phyloP scores from a whole-genome alignment of 192 early-diverging fungal genomes.

The Backusella macrospora region DNA sequence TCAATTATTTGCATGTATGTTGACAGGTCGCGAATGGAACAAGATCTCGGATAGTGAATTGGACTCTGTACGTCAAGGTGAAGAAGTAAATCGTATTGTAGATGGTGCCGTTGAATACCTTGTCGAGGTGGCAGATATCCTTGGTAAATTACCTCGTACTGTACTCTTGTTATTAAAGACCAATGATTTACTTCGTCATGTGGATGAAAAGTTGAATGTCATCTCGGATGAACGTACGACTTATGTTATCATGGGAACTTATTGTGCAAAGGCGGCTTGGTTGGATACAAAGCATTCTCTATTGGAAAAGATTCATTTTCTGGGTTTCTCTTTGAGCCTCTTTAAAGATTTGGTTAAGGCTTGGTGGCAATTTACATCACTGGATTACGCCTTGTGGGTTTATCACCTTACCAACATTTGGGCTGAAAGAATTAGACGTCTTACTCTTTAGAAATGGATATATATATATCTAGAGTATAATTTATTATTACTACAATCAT shows the following conservation, averaged over 20 bases:
- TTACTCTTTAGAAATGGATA: background rate
- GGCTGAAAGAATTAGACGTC: slow-evolving; percentile 1
- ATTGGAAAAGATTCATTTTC: background rate
- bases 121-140: slow-evolving; percentile 74
- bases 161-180: slow-evolving; percentile 89
- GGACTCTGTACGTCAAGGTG: slow-evolving; percentile 42
- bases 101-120: slow-evolving; percentile 62
- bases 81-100: slow-evolving; percentile 60
- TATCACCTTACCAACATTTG: slow-evolving; percentile 15
- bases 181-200: slow-evolving; percentile 81
- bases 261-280: slow-evolving; percentile 41
- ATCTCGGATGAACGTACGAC: slow-evolving; percentile 27
- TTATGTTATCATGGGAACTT: slow-evolving; percentile 41
- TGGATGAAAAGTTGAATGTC: slow-evolving; percentile 56
- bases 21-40: slow-evolving; percentile 87
- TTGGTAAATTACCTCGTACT: slow-evolving; percentile 84
- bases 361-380: slow-evolving; percentile 19
- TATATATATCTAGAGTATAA: no score
- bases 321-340: slow-evolving; percentile 2
- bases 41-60: slow-evolving; percentile 52
- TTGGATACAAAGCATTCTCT: slow-evolving; percentile 27
- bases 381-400: background rate
- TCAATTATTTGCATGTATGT: slow-evolving; percentile 81
- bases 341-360: slow-evolving; percentile 21
- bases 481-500: no score